These are phyloP conservation scores for Bolboschoenoplectus hybrid DNA, from an alignment of 202 grass and related monocot genomes.

Conservation along the genomic window DNA sequence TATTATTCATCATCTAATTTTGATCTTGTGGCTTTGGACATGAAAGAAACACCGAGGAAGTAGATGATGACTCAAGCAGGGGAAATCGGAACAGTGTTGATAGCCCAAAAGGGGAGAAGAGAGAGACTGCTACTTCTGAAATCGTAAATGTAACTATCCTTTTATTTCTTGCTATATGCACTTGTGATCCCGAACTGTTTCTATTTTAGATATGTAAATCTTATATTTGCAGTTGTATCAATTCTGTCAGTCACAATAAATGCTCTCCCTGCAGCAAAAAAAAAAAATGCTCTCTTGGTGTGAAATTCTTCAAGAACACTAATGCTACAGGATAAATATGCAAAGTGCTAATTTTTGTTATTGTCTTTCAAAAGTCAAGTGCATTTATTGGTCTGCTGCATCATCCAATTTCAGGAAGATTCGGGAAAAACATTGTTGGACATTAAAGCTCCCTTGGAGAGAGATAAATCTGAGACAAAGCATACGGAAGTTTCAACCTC, in stretches of 20 bases:
- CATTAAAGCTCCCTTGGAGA: constrained; percentile 38
- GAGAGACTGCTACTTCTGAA: constrained; percentile 40
- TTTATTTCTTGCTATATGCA: neutral
- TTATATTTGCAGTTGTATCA: neutral
- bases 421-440: constrained; percentile 51
- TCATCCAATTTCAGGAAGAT: constrained; percentile 54
- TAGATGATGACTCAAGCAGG: constrained; percentile 56
- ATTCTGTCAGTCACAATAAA: constrained; percentile 1
- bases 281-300: too few relatives aligned
- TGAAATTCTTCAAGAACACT: constrained; percentile 3
- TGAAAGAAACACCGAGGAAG: constrained; percentile 74
- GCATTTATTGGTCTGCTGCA: neutral
- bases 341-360: neutral
- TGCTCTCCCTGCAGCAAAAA: neutral
- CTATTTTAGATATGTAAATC: neutral
- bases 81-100: constrained; percentile 47
- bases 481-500: constrained; percentile 46
- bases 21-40: constrained; percentile 44
- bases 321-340: neutral
- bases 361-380: neutral
- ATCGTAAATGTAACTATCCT: constrained; percentile 56
- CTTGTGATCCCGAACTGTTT: constrained; percentile 2
- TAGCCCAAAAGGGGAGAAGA: constrained; percentile 45
- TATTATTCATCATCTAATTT: constrained; percentile 39
- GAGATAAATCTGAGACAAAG: constrained; percentile 45